Base-by-base conservation (phyloP, 352 stramenopile species). In the Phytophthora pisi region DNA sequence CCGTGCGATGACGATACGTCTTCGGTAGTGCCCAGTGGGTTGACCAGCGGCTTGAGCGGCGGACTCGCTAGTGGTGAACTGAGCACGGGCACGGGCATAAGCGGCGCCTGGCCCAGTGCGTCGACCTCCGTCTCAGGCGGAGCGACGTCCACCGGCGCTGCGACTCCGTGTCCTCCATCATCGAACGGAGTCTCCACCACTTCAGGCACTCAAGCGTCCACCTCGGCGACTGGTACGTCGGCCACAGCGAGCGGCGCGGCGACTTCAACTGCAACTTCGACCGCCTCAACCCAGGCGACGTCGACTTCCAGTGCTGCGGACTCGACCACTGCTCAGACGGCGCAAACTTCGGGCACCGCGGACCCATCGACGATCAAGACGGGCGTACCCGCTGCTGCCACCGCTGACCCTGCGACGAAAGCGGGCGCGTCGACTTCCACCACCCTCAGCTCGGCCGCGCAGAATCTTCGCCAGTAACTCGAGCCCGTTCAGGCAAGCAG, bases 1-100 rank as follows among this genome's bases (percentile, higher is more conserved):
- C 65, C 65, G 18, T 72, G 52, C 26, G 59, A 58, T 8, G 57
- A 67, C 26, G 58, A 68, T 20, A 61, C 45, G 15, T 16, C 58
- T 4, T 58, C 59, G 3, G 55, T 59, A 10, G 46, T 68, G 3
- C 62, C 53, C 23, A 53, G 46, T 6, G 66, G 51, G 9, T 34
- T 59, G 24, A 63, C 54, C 10, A 60, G 40, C 60, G 54, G 51
- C 1, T 43, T 45, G 11, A 47, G 16, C 4, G 40, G 46, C 11
- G 57, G 34, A 16, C 10, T 62, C 34, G 26, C 34, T 16, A 62
- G 52, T 24, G 61, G 53, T 24, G 61, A 43, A 3, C 18, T 64
- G 49, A 4, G 47, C 57, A 20, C 20, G 20, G 20, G 20, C 20
- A 20, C n/a, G n/a, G 36, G 46, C 23, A 46, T 61, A 13, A 38